Conservation (phyloP, 192 early-diverging fungal species). For the Lobosporangium transversale region DNA sequence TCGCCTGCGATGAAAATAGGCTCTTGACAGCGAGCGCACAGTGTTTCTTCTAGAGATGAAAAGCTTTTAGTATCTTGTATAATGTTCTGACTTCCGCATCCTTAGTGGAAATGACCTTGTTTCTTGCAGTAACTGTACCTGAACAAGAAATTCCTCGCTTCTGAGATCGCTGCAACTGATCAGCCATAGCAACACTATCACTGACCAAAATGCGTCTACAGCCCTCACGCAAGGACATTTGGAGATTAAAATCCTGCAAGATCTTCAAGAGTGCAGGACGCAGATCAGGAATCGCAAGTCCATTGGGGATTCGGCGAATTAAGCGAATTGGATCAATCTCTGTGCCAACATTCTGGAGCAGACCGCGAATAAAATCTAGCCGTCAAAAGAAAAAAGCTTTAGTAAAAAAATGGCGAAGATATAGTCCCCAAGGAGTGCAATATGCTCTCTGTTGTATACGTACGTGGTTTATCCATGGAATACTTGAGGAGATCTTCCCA, state of each 20-base stretch:
- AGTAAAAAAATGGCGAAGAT: no score
- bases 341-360: conserved; percentile 90
- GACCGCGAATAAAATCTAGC: conserved; percentile 89
- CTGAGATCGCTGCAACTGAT: conserved; percentile 72
- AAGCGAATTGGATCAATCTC: conserved; percentile 87
- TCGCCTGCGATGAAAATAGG: conserved; percentile 52
- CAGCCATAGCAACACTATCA: conserved; percentile 85
- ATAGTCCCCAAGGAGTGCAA: no score
- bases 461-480: conserved; percentile 94
- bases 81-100: not conserved
- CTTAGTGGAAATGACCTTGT: not conserved
- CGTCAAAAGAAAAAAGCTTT: not conserved
- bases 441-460: conserved; percentile 22
- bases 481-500: conserved; percentile 97
- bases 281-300: conserved; percentile 83
- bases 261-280: conserved; percentile 87
- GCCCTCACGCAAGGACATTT: conserved; percentile 89
- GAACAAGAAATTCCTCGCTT: conserved; percentile 72
- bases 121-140: conserved; percentile 24
- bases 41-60: conserved; percentile 47
- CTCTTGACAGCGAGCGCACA: conserved; percentile 60
- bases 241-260: conserved; percentile 90
- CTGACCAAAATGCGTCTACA: conserved; percentile 90
- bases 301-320: conserved; percentile 82
- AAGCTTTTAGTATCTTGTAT: not conserved